A percentile compares a stretch with the other conserved stretches of the same genome.
phyloP scores from a whole-genome alignment of 2,329 filamentous ascomycete species.

The Magnaporthiopsis rhizophila region DNA sequence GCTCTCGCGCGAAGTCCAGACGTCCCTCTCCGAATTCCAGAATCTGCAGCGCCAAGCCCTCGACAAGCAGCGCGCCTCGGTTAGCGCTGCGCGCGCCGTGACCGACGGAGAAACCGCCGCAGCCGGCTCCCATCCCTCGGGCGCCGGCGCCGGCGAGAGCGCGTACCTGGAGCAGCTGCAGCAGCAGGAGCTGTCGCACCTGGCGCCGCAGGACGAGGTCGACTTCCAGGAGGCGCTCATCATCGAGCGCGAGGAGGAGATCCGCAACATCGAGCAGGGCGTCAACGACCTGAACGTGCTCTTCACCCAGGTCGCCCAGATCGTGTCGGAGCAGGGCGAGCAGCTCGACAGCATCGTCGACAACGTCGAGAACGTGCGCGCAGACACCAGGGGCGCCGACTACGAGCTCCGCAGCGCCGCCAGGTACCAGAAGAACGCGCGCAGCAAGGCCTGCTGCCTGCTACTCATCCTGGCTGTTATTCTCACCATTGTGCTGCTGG shows the following conservation, averaged over 20 bases:
- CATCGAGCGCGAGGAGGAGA: slow-evolving; percentile 92
- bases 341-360: slow-evolving; percentile 79
- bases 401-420: slow-evolving; percentile 77
- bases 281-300: slow-evolving; percentile 94
- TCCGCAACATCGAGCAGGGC: slow-evolving; percentile 93
- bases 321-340: slow-evolving; percentile 89
- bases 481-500: slow-evolving; percentile 79
- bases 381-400: slow-evolving; percentile 79
- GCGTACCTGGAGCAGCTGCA: slow-evolving; percentile 52
- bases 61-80: slow-evolving; percentile 85
- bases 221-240: slow-evolving; percentile 97
- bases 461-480: slow-evolving; percentile 84
- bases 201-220: slow-evolving; percentile 88
- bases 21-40: slow-evolving; percentile 85
- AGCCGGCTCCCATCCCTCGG: slow-evolving; percentile 11
- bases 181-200: slow-evolving; percentile 67
- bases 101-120: slow-evolving; percentile 49
- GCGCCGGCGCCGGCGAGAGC: slow-evolving; percentile 17
- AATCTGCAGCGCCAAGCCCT: slow-evolving; percentile 80
- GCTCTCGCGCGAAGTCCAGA: slow-evolving; percentile 85
- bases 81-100: slow-evolving; percentile 73
- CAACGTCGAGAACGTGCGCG: slow-evolving; percentile 76
- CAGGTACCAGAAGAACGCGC: slow-evolving; percentile 88
- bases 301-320: slow-evolving; percentile 96
- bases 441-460: slow-evolving; percentile 90